These are phyloP conservation scores for Ceratocystis lukuohia DNA, from an alignment of 2,329 filamentous ascomycete genomes.

Conservation along the genomic window DNA sequence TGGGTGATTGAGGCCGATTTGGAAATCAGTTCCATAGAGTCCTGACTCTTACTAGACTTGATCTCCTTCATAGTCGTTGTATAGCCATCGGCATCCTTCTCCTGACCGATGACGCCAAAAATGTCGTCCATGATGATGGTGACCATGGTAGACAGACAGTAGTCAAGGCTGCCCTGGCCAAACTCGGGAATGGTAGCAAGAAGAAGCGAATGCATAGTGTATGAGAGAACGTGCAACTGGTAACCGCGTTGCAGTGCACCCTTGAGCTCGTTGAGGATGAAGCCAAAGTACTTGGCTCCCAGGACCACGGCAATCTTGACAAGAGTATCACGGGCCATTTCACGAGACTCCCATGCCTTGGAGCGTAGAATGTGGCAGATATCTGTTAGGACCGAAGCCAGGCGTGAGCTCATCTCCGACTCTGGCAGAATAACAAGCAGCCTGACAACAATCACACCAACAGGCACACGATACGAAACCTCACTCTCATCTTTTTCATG, in stretches of 20 bases:
- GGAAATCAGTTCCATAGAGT: constrained; percentile 88
- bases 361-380: constrained; percentile 87
- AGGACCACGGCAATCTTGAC: constrained; percentile 70
- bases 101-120: constrained; percentile 80
- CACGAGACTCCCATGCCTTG: constrained; percentile 73
- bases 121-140: constrained; percentile 93
- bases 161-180: constrained; percentile 72
- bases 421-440: constrained; percentile 67
- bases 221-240: constrained; percentile 88
- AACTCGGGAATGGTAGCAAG: constrained; percentile 60
- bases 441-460: constrained; percentile 80
- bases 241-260: constrained; percentile 74
- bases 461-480: constrained; percentile 81
- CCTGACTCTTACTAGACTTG: constrained; percentile 94
- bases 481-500: constrained; percentile 91
- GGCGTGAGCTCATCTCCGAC: constrained; percentile 55
- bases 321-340: constrained; percentile 80
- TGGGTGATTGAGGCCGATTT: constrained; percentile 64
- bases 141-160: constrained; percentile 67
- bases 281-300: constrained; percentile 72
- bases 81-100: constrained; percentile 95
- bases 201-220: constrained; percentile 83
- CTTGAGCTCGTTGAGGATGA: constrained; percentile 82
- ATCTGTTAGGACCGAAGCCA: constrained; percentile 78
- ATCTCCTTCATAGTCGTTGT: constrained; percentile 93